Evolutionary conservation across 2,329 filamentous ascomycete genomes (phyloP).

Genomic region (Rhinocladiella mackenziei): DNA sequence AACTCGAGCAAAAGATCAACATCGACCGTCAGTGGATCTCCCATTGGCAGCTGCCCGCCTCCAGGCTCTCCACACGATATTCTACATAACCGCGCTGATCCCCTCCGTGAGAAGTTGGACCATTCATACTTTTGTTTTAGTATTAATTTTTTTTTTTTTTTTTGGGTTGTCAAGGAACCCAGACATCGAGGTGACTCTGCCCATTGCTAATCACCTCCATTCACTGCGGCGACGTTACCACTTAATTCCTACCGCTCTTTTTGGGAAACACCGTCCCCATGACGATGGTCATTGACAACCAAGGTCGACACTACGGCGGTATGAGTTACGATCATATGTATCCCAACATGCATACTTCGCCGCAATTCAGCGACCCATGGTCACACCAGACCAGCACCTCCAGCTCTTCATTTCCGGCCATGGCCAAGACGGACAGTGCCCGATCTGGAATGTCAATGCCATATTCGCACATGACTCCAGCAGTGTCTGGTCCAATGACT

Average conservation of each 20-base stretch:
- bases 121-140: slow-evolving; percentile 11
- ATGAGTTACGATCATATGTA: slow-evolving; percentile 75
- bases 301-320: slow-evolving; percentile 74
- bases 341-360: slow-evolving; percentile 56
- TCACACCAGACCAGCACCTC: slow-evolving; percentile 54
- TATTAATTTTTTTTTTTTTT: too few relatives aligned
- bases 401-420: slow-evolving; percentile 55
- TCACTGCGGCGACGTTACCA: neutral
- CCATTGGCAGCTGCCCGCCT: slow-evolving; percentile 19
- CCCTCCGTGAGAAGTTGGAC: slow-evolving; percentile 18
- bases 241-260: neutral
- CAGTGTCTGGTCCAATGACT: slow-evolving; percentile 67
- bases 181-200: too few relatives aligned
- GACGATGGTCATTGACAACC: slow-evolving; percentile 93
- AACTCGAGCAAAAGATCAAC: slow-evolving; percentile 24
- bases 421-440: slow-evolving; percentile 56
- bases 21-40: slow-evolving; percentile 19
- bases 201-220: too few relatives aligned
- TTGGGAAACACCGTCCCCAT: slow-evolving; percentile 46
- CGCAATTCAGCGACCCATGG: slow-evolving; percentile 92
- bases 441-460: slow-evolving; percentile 64
- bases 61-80: slow-evolving; percentile 21
- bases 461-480: slow-evolving; percentile 69
- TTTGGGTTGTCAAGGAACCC: too few relatives aligned
- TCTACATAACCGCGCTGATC: slow-evolving; percentile 29